phyloP scores from a whole-genome alignment of 2,329 filamentous ascomycete genomes.

The Ceratocystis diversiconidia region DNA sequence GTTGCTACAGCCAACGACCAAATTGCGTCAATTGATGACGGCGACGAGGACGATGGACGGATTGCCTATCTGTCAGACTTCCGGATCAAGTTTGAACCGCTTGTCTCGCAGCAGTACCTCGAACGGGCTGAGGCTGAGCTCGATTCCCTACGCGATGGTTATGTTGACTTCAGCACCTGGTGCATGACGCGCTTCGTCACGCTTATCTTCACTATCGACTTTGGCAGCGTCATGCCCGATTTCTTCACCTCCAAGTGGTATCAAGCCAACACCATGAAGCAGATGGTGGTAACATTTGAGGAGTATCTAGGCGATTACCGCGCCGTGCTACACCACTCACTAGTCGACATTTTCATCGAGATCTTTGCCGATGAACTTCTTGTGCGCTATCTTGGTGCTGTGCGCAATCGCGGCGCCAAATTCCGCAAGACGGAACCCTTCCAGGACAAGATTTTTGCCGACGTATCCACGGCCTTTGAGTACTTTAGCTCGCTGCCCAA shows the following conservation, averaged over 20 bases:
- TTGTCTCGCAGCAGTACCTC: conserved; percentile 69
- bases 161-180: conserved; percentile 88
- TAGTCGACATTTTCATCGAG: conserved; percentile 84
- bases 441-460: conserved; percentile 84
- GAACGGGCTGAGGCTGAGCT: conserved; percentile 61
- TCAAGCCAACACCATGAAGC: conserved; percentile 68
- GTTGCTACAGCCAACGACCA: conserved; percentile 96
- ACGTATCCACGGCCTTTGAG: conserved; percentile 77
- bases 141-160: conserved; percentile 66
- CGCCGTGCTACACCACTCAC: conserved; percentile 67
- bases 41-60: conserved; percentile 55
- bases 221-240: conserved; percentile 65
- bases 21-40: conserved; percentile 94
- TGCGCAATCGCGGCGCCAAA: conserved; percentile 80
- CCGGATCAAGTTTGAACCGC: conserved; percentile 64
- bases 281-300: conserved; percentile 87
- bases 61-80: conserved; percentile 77
- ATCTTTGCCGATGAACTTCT: conserved; percentile 87
- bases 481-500: conserved; percentile 67
- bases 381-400: conserved; percentile 64
- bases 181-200: conserved; percentile 78
- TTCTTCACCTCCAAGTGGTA: conserved; percentile 94
- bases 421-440: conserved; percentile 80
- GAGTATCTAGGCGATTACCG: conserved; percentile 88
- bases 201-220: conserved; percentile 83